Evolutionary conservation across 305 asterid genomes (phyloP).

Genomic region (Fraxinus ornus): DNA sequence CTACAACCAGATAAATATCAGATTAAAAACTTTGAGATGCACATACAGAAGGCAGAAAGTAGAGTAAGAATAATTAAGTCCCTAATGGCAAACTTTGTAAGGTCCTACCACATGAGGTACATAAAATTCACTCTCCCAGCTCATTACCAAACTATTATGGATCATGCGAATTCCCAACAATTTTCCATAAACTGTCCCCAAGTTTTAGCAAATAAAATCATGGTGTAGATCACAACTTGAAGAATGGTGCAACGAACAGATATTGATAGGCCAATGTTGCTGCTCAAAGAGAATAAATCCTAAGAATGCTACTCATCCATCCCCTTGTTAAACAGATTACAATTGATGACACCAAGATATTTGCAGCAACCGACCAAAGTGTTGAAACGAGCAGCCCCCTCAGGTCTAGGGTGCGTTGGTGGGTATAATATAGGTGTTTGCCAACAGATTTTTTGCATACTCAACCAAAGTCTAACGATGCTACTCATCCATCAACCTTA

Average conservation of each 20-base stretch:
- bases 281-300: background rate
- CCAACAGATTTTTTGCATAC: background rate
- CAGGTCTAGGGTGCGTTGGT: background rate
- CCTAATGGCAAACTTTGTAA: background rate
- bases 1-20: conserved; percentile 37
- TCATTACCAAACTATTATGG: background rate
- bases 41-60: conserved; percentile 5
- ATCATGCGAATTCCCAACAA: background rate
- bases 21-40: background rate
- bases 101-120: background rate
- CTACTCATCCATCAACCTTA: background rate
- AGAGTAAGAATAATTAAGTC: background rate
- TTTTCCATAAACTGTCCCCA: background rate
- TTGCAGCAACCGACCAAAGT: background rate
- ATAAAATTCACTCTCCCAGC: background rate
- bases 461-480: background rate
- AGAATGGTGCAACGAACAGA: background rate
- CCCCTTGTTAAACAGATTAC: background rate
- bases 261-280: background rate
- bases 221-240: background rate
- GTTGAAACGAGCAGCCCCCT: background rate
- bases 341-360: background rate
- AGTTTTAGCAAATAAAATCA: background rate
- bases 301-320: background rate
- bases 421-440: background rate